A percentile compares a stretch with the other conserved stretches of the same genome.
Conservation (phyloP, 2,329 filamentous ascomycete genomes). For the Colletotrichum agaves region DNA sequence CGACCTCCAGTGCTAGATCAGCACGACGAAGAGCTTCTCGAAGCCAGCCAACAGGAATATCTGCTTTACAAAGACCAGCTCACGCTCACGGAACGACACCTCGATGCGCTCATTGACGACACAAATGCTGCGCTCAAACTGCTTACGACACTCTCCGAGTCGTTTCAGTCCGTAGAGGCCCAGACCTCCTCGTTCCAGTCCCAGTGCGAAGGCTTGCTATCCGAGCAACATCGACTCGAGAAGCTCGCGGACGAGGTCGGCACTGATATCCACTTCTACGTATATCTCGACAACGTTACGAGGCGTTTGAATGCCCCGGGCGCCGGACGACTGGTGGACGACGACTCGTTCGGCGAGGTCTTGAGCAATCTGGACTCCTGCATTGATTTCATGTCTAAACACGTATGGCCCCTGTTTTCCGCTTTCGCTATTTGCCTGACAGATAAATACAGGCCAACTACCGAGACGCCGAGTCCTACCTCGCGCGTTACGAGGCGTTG, state of each 20-base stretch:
- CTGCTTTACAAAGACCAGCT: conserved; percentile 86
- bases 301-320: conserved; percentile 91
- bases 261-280: conserved; percentile 93
- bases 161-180: conserved; percentile 86
- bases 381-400: conserved; percentile 89
- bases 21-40: conserved; percentile 75
- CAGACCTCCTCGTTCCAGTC: conserved; percentile 94
- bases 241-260: conserved; percentile 85
- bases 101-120: conserved; percentile 81
- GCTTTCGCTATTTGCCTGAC: neutral
- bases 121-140: conserved; percentile 80
- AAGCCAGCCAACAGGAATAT: conserved; percentile 88
- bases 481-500: conserved; percentile 86
- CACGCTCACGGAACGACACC: conserved; percentile 80
- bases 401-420: conserved; percentile 66
- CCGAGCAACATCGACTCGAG: conserved; percentile 83
- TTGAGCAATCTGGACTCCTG: conserved; percentile 88
- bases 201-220: conserved; percentile 88
- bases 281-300: conserved; percentile 91
- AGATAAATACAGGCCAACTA: conserved; percentile 71
- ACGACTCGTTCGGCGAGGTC: conserved; percentile 88
- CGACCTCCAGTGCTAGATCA: conserved; percentile 58
- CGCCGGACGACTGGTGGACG: conserved; percentile 85
- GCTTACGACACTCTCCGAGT: conserved; percentile 81
- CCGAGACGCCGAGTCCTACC: conserved; percentile 87